Evolutionary conservation across 2,329 filamentous ascomycete genomes (phyloP).

Genomic region (Ophiostoma sp.): DNA sequence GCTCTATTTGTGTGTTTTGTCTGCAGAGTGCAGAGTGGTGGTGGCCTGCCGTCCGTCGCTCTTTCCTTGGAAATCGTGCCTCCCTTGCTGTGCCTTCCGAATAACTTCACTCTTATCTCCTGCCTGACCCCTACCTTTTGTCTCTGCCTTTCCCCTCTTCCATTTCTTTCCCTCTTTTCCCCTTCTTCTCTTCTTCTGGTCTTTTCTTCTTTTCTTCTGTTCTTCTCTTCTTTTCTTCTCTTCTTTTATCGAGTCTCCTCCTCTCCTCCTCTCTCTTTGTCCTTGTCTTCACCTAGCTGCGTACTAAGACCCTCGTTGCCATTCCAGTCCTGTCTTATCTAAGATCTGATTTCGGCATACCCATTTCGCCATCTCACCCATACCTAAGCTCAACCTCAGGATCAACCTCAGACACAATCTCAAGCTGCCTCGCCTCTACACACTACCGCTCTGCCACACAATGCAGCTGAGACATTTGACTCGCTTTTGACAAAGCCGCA

Average conservation of each 20-base stretch:
- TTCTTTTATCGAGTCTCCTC: neutral
- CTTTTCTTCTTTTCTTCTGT: neutral
- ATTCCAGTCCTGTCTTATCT: neutral
- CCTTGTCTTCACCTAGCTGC: neutral
- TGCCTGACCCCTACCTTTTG: neutral
- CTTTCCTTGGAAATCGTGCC: constrained; percentile 15
- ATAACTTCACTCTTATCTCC: constrained; percentile 20
- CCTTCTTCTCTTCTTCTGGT: neutral
- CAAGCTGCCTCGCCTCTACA: neutral
- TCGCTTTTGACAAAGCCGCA: constrained; percentile 21
- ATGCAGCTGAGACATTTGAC: constrained; percentile 25
- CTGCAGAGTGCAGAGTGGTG: neutral
- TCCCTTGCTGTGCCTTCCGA: constrained; percentile 16
- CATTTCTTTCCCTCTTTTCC: neutral
- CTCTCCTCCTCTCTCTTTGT: neutral
- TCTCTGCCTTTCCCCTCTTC: neutral
- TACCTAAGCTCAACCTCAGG: neutral
- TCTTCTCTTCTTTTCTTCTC: neutral
- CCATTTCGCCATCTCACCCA: neutral
- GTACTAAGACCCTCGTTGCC: neutral
- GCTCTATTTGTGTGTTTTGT: neutral
- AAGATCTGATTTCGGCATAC: constrained; percentile 21
- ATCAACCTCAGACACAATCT: neutral
- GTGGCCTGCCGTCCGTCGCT: constrained; percentile 13
- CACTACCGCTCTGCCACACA: constrained; percentile 10